phyloP scores from a whole-genome alignment of 768 basidiomycete species.

The Ramaria sp. region DNA sequence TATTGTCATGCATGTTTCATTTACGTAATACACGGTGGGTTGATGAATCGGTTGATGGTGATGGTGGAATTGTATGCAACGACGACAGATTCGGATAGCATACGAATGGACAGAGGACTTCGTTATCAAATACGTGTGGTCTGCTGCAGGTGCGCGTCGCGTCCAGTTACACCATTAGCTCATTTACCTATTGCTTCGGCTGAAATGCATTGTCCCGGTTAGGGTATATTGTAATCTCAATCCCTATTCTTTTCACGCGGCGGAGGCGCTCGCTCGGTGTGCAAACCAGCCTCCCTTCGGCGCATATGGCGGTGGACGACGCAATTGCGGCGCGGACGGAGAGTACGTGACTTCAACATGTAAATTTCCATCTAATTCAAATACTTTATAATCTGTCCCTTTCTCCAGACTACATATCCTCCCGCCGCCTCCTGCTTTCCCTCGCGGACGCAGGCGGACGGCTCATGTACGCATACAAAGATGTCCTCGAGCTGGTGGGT shows the following conservation, averaged over 20 bases:
- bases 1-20: too few species aligned
- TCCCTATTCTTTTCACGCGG: slow-evolving; percentile 68
- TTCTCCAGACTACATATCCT: slow-evolving; percentile 77
- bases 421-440: slow-evolving; percentile 79
- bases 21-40: too few species aligned
- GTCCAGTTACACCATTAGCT: neutral
- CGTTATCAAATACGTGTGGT: slow-evolving; percentile 95
- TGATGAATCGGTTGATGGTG: too few species aligned
- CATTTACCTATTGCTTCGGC: neutral
- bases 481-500: slow-evolving; percentile 89
- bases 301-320: slow-evolving; percentile 14
- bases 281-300: slow-evolving; percentile 5
- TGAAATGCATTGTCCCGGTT: neutral
- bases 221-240: slow-evolving; percentile 80
- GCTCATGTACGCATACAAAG: slow-evolving; percentile 95
- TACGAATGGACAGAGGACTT: slow-evolving; percentile 97
- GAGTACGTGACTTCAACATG: slow-evolving; percentile 21
- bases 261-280: slow-evolving; percentile 29
- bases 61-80: neutral
- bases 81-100: slow-evolving; percentile 65
- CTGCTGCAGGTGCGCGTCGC: slow-evolving; percentile 47
- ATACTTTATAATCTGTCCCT: neutral
- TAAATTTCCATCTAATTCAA: neutral
- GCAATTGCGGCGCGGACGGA: slow-evolving; percentile 41
- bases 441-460: slow-evolving; percentile 95